Evolutionary conservation across 2,329 filamentous ascomycete species (phyloP).

Genomic region (Penicillium freii): DNA sequence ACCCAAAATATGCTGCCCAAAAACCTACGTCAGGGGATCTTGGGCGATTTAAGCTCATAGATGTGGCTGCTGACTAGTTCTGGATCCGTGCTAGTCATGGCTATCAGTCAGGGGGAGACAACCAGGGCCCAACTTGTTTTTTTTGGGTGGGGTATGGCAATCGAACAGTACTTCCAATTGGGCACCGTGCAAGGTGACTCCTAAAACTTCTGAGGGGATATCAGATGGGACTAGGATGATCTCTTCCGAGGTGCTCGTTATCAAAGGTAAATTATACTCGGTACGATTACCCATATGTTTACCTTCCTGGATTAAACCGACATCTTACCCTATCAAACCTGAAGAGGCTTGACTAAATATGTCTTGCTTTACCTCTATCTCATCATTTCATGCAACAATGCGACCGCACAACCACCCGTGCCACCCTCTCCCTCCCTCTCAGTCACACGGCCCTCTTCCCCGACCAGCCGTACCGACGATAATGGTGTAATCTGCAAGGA

Average conservation of each 20-base stretch:
- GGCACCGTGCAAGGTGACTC: background rate
- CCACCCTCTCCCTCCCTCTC: conserved; percentile 14
- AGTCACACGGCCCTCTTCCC: conserved; percentile 21
- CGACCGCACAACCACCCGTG: conserved; percentile 17
- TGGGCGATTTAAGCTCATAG: background rate
- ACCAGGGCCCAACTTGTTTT: background rate
- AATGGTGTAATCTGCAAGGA: conserved; percentile 21
- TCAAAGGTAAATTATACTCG: background rate
- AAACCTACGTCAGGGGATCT: background rate
- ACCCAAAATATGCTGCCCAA: conserved; percentile 2
- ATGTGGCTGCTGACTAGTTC: conserved; percentile 5
- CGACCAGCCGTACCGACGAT: conserved; percentile 25
- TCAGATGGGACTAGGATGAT: background rate
- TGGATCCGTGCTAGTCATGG: background rate
- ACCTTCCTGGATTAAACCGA: background rate
- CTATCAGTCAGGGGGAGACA: background rate
- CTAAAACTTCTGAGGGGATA: background rate
- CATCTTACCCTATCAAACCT: background rate
- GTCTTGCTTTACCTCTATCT: conserved; percentile 1
- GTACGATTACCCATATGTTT: background rate
- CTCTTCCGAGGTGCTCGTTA: background rate
- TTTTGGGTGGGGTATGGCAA: background rate
- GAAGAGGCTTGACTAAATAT: background rate
- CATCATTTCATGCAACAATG: conserved; percentile 15
- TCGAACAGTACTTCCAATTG: background rate